These are phyloP conservation scores for Cadophora malorum DNA, from an alignment of 2,329 filamentous ascomycete species.

Conservation along the genomic window DNA sequence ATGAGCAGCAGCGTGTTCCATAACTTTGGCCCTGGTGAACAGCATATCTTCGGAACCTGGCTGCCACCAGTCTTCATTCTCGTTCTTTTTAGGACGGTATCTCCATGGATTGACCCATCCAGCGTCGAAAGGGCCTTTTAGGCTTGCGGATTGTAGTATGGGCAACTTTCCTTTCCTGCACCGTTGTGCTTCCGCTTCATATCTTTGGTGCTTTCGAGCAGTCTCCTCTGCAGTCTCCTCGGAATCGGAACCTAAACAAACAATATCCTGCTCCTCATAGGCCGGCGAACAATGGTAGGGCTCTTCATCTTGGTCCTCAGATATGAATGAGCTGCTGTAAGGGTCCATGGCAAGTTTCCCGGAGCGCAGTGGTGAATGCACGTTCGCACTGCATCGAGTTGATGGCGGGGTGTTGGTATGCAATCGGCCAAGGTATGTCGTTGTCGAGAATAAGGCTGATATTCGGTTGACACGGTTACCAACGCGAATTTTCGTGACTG, in stretches of 20 bases:
- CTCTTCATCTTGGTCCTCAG: constrained; percentile 40
- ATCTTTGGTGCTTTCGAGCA: constrained; percentile 58
- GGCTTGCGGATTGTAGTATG: constrained; percentile 62
- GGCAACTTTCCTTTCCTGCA: constrained; percentile 64
- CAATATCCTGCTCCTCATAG: constrained; percentile 53
- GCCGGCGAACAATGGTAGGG: constrained; percentile 56
- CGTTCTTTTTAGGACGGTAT: constrained; percentile 39
- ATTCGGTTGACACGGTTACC: constrained; percentile 15
- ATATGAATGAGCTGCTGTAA: constrained; percentile 12
- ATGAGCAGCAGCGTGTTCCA: constrained; percentile 33
- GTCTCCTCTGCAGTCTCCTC: constrained; percentile 57
- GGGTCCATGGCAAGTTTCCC: constrained; percentile 16
- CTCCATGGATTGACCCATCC: constrained; percentile 62
- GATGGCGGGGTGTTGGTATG: constrained; percentile 11
- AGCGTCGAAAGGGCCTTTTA: constrained; percentile 66
- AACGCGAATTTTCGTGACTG: constrained; percentile 19
- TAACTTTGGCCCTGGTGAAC: constrained; percentile 36
- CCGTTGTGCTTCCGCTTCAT: constrained; percentile 63
- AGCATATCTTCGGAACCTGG: constrained; percentile 37
- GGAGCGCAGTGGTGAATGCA: neutral
- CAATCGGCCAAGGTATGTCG: neutral
- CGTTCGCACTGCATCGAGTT: constrained; percentile 9
- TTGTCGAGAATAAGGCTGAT: neutral
- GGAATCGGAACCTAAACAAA: constrained; percentile 64
- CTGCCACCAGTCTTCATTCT: constrained; percentile 36